Percentiles rank a stretch among this genome's conserved stretches.
Evolutionary conservation across 73 alveolate species (phyloP).

Genomic region (Symbiodinium pilosum): DNA sequence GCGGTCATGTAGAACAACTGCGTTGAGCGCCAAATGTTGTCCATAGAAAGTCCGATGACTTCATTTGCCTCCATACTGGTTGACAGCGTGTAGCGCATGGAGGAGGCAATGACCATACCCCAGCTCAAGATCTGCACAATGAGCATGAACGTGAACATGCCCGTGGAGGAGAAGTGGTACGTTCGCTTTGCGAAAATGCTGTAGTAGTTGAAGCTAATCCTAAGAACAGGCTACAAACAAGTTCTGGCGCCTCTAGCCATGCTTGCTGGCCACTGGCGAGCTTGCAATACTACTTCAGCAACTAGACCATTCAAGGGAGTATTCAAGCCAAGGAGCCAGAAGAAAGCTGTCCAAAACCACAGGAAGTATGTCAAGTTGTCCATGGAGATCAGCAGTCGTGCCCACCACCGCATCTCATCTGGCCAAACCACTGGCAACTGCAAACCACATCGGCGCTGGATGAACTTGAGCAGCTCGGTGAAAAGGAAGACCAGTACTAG

Average conservation of each 20-base stretch:
- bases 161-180: slow-evolving; percentile 85
- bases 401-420: slow-evolving; percentile 95
- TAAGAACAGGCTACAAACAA: background rate
- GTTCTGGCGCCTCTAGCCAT: too few relatives aligned
- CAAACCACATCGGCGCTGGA: slow-evolving; percentile 68
- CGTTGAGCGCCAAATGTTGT: slow-evolving; percentile 91
- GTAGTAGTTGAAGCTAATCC: slow-evolving; percentile 93
- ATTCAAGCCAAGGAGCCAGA: slow-evolving; percentile 48
- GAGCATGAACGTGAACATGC: slow-evolving; percentile 86
- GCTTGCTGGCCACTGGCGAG: too few relatives aligned
- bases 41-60: slow-evolving; percentile 85
- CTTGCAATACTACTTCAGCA: too few relatives aligned
- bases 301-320: too few relatives aligned
- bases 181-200: slow-evolving; percentile 93
- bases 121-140: slow-evolving; percentile 75
- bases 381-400: slow-evolving; percentile 79
- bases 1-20: slow-evolving; percentile 94
- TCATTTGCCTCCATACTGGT: slow-evolving; percentile 93
- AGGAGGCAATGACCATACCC: slow-evolving; percentile 92
- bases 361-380: slow-evolving; percentile 89
- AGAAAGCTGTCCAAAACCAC: slow-evolving; percentile 93
- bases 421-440: slow-evolving; percentile 73
- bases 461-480: slow-evolving; percentile 69
- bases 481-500: slow-evolving; percentile 55
- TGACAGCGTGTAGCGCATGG: slow-evolving; percentile 86